Percentiles rank a stretch among this genome's conserved stretches.
phyloP scores from a whole-genome alignment of 176 grass and related monocot species.

The Lolium perenne region DNA sequence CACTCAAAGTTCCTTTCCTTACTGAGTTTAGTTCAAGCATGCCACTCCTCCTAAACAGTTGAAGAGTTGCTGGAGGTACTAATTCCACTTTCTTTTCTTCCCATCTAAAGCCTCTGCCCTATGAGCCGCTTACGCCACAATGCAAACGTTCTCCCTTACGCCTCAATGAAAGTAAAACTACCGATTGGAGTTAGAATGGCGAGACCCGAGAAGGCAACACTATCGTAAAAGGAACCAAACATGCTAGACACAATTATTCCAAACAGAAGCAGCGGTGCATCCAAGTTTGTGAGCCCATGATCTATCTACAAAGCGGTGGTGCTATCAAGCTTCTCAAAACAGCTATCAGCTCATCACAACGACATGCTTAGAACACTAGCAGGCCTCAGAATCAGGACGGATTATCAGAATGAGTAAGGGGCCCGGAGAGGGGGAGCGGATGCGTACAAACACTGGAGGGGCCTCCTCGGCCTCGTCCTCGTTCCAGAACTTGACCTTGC shows the following conservation, averaged over 20 bases:
- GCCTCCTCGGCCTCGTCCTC: slow-evolving; percentile 97
- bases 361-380: neutral
- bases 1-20: neutral
- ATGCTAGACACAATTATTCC: neutral
- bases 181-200: neutral
- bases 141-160: neutral
- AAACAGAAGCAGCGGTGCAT: neutral
- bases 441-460: slow-evolving; percentile 92
- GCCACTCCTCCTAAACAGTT: neutral
- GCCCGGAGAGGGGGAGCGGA: neutral
- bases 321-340: neutral
- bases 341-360: neutral
- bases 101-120: neutral
- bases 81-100: neutral
- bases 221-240: neutral
- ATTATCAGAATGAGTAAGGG: slow-evolving; percentile 5
- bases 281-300: neutral
- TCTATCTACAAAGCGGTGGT: neutral
- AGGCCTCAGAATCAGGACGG: neutral
- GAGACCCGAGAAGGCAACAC: neutral
- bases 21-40: neutral
- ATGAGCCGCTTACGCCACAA: neutral
- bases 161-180: neutral
- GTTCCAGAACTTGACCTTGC: slow-evolving; percentile 99
- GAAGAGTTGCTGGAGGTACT: neutral